Base-by-base conservation (phyloP, 768 basidiomycete species). In the Myochromella boudieri region DNA sequence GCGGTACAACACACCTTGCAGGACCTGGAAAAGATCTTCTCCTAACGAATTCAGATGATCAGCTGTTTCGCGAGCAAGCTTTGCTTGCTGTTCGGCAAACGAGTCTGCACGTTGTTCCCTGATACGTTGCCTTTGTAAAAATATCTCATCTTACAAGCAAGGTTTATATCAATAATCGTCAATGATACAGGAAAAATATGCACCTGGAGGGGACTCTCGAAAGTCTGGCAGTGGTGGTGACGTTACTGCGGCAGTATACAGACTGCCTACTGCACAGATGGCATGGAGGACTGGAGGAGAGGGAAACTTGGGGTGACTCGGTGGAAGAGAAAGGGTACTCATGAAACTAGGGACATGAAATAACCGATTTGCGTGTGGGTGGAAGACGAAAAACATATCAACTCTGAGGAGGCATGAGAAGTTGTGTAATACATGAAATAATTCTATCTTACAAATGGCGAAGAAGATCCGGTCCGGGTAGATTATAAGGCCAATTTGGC, bases 261-360 rank as follows among this genome's bases (percentile, higher is more conserved):
- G 67, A 47, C 87, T 84, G 12, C 86, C 84, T 27, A 85, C 72
- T 1, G 89, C 91, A 64, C 90, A 91, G 40, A 95, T 87, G n/a
- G 89, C 88, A 59, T 95, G 91, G 0, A 95, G 75, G 31, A 92
- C 66, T 7, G 84, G 75, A 5, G 76, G 60, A 25, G 77, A 73
- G 6, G 92, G 92, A 57, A 91, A 95, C 46, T 83, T 80, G 3
- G 81, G 76, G 53, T 90, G 85, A 18, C 70, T 75, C 0, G 85
- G 84, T 1, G 86, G 78, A 4, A 89, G 67, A 0, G 77, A 66
- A 32, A 93, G 74, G 1, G 81, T 72, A 9, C 77, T 67, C 62
- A 89, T 69, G 55, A 94, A 89, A 21, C 74, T 80, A 0, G 81
- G 63, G 2, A 67, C 71, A 64, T 91, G 87, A 49, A 95, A 74